Evolutionary conservation across 345 rosid genomes (phyloP), one percentile per base, ranked within the genome.

Genomic region (Euclidium syriacum): DNA sequence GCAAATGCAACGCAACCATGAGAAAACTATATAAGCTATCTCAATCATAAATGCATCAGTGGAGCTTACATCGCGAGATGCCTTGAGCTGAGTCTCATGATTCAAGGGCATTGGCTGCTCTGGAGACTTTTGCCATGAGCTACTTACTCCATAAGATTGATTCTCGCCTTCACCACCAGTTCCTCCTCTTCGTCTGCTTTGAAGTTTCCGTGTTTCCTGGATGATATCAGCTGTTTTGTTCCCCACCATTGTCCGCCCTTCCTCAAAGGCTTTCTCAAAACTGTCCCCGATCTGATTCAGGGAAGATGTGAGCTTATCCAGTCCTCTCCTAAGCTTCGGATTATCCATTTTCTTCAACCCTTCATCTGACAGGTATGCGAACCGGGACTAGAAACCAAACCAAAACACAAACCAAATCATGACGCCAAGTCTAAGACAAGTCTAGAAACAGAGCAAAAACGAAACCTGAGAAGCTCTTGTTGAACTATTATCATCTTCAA

Each of bases 51-150:
- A 8, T 23, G 24, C 20, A 41, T 18, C 16, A 52, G 11, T 67
- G 17, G 65, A 24, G 85, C 95, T 88, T 85, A 92, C 96, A 72
- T 92, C 98, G 79, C 98, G 96, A 79, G 98, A 89, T 74, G 96
- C 96, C 89, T 92, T 92, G 81, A 92, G 83, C 73, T 87, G 96
- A 64, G 75, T 80, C 58, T 91, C 95, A 42, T 70, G 84, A 58
- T 48, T 65, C 47, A 53, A 78, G 34, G 64, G 78, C 43, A 39
- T 30, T 32, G 76, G 54, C 53, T 66, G 72, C 59, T 44, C 44
- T 23, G 68, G 22, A 35, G 74, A 73, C 26, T 70, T 81, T 50
- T 76, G 78, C 82, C 78, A 75, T 41, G 88, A 49, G 58, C 65
- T 73, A 57, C 62, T 80, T 18, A 48, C 47, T 33, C 71, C 75